A percentile compares a stretch with the other conserved stretches of the same genome.
Evolutionary conservation across 2,329 filamentous ascomycete genomes (phyloP).

Genomic region (Bipolaris zeicola): DNA sequence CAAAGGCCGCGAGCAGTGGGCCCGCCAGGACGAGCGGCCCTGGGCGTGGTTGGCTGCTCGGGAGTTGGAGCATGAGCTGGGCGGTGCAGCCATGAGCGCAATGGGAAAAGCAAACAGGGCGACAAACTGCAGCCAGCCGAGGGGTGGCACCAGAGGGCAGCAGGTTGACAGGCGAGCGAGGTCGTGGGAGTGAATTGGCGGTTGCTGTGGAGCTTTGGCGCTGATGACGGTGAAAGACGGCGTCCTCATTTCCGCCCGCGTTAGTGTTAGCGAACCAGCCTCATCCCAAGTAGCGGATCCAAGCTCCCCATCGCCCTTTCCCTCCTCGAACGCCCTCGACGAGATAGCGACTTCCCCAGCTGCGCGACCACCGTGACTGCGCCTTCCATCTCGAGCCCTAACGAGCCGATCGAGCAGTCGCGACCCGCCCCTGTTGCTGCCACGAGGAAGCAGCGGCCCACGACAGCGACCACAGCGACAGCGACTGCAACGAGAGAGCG

Average conservation of each 20-base stretch:
- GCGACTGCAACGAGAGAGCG: conserved; percentile 1
- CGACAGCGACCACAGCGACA: conserved; percentile 3
- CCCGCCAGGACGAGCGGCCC: conserved; percentile 29
- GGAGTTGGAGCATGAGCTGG: neutral
- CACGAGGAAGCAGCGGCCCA: conserved; percentile 19
- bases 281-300: conserved; percentile 40
- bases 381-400: conserved; percentile 36
- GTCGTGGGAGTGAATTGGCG: conserved; percentile 17
- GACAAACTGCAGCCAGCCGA: too few relatives aligned
- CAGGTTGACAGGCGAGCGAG: conserved; percentile 1
- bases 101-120: neutral
- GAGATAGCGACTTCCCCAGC: conserved; percentile 21
- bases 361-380: conserved; percentile 33
- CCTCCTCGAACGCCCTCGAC: conserved; percentile 29
- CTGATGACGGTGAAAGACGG: conserved; percentile 39
- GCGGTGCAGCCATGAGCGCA: neutral
- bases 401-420: conserved; percentile 24
- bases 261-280: conserved; percentile 46
- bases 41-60: conserved; percentile 25
- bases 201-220: conserved; percentile 29
- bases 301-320: conserved; percentile 32
- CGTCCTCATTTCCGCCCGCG: conserved; percentile 45
- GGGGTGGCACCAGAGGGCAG: neutral
- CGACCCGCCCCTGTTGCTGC: conserved; percentile 22
- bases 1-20: conserved; percentile 1